Evolutionary conservation across 2,329 filamentous ascomycete genomes (phyloP), one percentile per base, ranked within the genome.

Genomic region (Penicillium sp.): DNA sequence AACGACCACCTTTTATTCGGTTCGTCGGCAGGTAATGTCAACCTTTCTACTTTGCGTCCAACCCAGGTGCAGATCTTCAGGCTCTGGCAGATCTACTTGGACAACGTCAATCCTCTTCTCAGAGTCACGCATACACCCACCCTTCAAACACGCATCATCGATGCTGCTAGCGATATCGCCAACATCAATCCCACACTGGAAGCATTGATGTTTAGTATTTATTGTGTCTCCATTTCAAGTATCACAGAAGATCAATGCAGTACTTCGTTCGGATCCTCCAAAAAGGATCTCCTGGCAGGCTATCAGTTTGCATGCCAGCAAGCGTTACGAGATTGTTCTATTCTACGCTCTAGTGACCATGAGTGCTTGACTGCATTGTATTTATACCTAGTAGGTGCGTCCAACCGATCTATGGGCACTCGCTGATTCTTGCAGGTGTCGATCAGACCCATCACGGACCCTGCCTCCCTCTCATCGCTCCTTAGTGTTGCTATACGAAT

Each of bases 61-160:
- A 43, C 41, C 25, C 41, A 43, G 26, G 41, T 43, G 12, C 41
- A 43, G 2, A 43, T 43, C 26, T 43, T 43, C 26, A 43, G 41
- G 41, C 26, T 43, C 0, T 43, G 41, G 41, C 41, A 43, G 41
- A 30, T 43, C 26, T 43, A 43, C 26, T 30, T 43, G n/a, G 41
- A 43, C 10, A 43, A 43, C 26, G 41, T 43, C 10, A 43, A 43
- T 14, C 41, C 41, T 17, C 25, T 43, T 30, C 41, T 43, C 6
- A 30, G 14, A 19, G 41, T 30, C 5, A 30, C 41, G 16, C 41
- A 43, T 1, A 43, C 41, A 4, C 41, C 26, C 2, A 43, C 41
- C 0, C 41, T 43, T 43, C 41, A 43, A 30, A 43, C 41, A 14
- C 41, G 26, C 17, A 43, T 43, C 26, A 43, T 43, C 2, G 41